These are phyloP conservation scores for Eucalyptus sideroxylon DNA, from an alignment of 345 rosid genomes.

Conservation along the genomic window DNA sequence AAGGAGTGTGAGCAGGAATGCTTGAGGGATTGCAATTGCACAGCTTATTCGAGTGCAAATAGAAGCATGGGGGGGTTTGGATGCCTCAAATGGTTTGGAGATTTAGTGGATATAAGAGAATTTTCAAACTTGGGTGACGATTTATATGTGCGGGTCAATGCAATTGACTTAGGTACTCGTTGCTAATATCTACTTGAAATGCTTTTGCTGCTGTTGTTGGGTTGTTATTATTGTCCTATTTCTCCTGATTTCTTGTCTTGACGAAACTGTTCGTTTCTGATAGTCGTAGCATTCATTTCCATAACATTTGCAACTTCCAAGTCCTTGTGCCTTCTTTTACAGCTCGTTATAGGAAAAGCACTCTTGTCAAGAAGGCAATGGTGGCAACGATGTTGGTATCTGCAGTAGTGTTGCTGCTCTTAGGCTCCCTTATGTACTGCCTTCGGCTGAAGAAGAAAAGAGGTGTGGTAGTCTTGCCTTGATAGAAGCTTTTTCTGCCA, in stretches of 20 bases:
- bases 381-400: not conserved
- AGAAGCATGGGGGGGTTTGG: not conserved
- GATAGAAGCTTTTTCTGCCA: not conserved
- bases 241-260: not conserved
- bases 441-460: not conserved
- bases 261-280: not conserved
- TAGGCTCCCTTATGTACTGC: not conserved
- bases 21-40: slow-evolving; percentile 15
- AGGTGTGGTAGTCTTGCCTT: not conserved
- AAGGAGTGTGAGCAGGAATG: slow-evolving; percentile 6
- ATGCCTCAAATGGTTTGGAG: slow-evolving; percentile 17
- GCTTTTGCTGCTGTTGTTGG: not conserved
- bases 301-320: not conserved
- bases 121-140: not conserved
- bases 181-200: not conserved
- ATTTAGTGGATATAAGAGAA: not conserved
- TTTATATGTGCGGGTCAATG: not conserved
- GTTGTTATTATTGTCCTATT: not conserved
- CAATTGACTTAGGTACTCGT: not conserved
- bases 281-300: not conserved
- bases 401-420: not conserved
- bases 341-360: not conserved
- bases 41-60: slow-evolving; percentile 3
- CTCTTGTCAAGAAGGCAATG: not conserved
- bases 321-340: not conserved